A percentile compares a stretch with the other conserved stretches of the same genome.
Evolutionary conservation across 1,284 basidiomycete genomes (phyloP).

Genomic region (Anthracocystis setariae): DNA sequence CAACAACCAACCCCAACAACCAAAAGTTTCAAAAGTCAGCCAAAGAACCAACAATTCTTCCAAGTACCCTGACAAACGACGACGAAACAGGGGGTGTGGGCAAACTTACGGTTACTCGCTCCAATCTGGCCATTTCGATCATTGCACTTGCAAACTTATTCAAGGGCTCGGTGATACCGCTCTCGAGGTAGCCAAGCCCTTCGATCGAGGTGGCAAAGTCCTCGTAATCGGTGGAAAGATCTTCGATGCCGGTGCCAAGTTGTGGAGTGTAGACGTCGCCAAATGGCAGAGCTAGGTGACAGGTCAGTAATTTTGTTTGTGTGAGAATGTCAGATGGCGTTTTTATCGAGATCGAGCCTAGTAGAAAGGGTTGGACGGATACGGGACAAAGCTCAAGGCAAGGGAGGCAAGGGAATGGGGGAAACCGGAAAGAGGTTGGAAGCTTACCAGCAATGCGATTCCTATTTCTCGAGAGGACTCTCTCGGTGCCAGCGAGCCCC

Average conservation of each 20-base stretch:
- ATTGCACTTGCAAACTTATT: conserved; percentile 95
- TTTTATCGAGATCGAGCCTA: neutral
- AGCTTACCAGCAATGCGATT: conserved; percentile 77
- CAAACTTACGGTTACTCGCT: conserved; percentile 53
- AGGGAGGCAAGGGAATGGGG: conserved; percentile 1
- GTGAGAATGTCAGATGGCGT: conserved; percentile 5
- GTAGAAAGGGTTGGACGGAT: neutral
- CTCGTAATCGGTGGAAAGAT: conserved; percentile 91
- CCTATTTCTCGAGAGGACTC: conserved; percentile 55
- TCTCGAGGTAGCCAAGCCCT: conserved; percentile 95
- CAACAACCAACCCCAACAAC: no score
- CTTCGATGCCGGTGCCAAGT: conserved; percentile 56
- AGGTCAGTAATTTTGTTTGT: conserved; percentile 26
- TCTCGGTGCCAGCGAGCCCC: conserved; percentile 80
- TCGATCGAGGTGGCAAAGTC: conserved; percentile 94
- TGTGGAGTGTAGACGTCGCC: conserved; percentile 60
- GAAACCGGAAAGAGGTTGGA: neutral
- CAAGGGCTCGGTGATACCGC: conserved; percentile 94
- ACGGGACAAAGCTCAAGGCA: neutral
- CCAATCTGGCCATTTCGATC: conserved; percentile 74
- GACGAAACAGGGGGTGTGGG: no score
- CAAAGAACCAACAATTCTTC: no score
- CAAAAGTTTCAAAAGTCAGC: no score
- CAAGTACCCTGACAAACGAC: no score
- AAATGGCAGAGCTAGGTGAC: conserved; percentile 49